Evolutionary conservation across 148 eudicot genomes (phyloP).

Genomic region (Heliosperma pusillum): DNA sequence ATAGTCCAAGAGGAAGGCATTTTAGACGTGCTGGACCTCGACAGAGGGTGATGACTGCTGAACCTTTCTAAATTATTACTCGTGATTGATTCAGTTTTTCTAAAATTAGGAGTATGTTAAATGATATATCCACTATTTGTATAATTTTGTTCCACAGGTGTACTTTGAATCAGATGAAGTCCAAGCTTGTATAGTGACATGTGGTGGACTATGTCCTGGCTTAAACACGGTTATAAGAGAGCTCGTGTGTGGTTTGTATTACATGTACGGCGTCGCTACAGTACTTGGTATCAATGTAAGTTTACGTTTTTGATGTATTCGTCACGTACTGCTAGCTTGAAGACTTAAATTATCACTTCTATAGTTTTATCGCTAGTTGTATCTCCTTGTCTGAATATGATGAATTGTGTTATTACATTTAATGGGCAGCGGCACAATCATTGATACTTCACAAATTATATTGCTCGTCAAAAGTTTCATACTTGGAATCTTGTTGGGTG

Average conservation of each 20-base stretch:
- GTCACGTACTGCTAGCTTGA: too few species aligned
- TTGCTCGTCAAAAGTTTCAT: too few species aligned
- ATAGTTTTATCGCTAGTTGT: too few species aligned
- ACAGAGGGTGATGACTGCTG: conserved; percentile 42
- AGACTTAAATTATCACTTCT: too few species aligned
- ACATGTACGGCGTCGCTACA: conserved; percentile 47
- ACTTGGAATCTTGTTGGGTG: too few species aligned
- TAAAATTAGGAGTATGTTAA: background rate
- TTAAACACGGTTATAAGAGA: conserved; percentile 52
- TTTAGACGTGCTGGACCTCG: conserved; percentile 93
- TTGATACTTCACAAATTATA: too few species aligned
- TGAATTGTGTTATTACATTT: too few species aligned
- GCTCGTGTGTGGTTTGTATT: conserved; percentile 46
- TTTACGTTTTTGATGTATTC: background rate
- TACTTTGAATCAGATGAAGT: conserved; percentile 51
- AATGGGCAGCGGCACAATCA: too few species aligned
- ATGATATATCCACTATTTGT: background rate
- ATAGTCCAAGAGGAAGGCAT: conserved; percentile 71
- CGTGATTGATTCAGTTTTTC: background rate
- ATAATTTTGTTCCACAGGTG: conserved; percentile 28
- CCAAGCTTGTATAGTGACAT: conserved; percentile 51
- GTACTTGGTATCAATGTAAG: conserved; percentile 53
- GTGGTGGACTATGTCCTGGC: conserved; percentile 60
- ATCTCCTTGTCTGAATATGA: too few species aligned
- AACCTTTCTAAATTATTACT: background rate